These are phyloP conservation scores for Penicillium verhagenii DNA, from an alignment of 495 filamentous ascomycete species.

Conservation along the genomic window DNA sequence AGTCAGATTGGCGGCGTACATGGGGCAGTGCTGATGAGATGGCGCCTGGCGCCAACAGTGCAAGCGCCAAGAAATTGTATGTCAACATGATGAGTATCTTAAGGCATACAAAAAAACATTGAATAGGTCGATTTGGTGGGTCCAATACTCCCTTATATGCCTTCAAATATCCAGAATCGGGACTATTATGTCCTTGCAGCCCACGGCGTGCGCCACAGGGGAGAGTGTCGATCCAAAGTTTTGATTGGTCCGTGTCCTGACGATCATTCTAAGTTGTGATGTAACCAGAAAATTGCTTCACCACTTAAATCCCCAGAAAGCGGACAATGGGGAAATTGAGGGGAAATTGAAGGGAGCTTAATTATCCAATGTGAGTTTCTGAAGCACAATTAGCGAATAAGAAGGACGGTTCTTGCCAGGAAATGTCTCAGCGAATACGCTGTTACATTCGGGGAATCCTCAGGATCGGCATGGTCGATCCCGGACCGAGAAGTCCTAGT, in stretches of 20 bases:
- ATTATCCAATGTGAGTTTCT: background rate
- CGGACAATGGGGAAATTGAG: background rate
- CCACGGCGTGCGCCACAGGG: constrained; percentile 2
- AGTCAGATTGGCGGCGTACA: constrained; percentile 7
- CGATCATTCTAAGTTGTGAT: background rate
- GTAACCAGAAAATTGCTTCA: constrained; percentile 2
- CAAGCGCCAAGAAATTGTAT: constrained; percentile 13
- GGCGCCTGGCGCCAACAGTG: constrained; percentile 15
- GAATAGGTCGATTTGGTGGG: background rate
- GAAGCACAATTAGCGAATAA: background rate
- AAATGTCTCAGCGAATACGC: background rate
- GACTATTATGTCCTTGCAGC: background rate
- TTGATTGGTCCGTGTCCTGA: background rate
- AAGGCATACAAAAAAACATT: background rate
- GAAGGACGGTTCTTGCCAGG: background rate
- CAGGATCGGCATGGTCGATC: constrained; percentile 10
- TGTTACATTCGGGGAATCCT: background rate
- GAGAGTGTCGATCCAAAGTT: background rate
- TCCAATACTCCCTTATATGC: background rate
- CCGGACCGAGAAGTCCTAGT: constrained; percentile 6
- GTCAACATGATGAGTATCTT: constrained; percentile 7
- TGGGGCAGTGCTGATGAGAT: constrained; percentile 11
- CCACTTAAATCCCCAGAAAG: background rate
- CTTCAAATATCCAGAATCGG: background rate
- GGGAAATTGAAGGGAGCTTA: background rate